phyloP scores from a whole-genome alignment of 768 basidiomycete genomes.

The Tephrocybe sp. region DNA sequence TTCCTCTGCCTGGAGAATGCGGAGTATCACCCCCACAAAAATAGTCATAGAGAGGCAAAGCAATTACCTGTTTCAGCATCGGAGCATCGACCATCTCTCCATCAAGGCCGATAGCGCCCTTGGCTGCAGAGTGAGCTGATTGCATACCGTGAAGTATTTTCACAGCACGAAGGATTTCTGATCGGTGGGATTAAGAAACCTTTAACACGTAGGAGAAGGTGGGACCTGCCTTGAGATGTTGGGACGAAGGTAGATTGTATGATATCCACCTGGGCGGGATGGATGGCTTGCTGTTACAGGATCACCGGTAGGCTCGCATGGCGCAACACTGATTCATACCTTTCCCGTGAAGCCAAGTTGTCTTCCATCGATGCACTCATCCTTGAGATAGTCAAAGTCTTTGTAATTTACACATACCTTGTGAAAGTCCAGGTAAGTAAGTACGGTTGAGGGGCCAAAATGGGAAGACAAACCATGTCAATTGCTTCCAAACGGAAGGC shows the following conservation, averaged over 20 bases:
- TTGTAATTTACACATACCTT: slow-evolving; percentile 91
- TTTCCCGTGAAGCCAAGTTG: slow-evolving; percentile 91
- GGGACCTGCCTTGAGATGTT: slow-evolving; percentile 55
- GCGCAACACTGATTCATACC: slow-evolving; percentile 37
- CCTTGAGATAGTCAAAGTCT: slow-evolving; percentile 59
- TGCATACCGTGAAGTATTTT: slow-evolving; percentile 71
- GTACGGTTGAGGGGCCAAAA: not conserved
- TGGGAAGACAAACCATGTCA: slow-evolving; percentile 66
- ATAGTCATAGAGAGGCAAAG: not conserved
- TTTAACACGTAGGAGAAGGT: not conserved
- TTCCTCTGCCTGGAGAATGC: slow-evolving; percentile 38
- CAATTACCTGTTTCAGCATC: slow-evolving; percentile 75
- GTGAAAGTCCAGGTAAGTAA: not conserved
- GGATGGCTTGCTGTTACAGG: slow-evolving; percentile 96
- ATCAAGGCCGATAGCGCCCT: slow-evolving; percentile 77
- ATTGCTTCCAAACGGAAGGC: slow-evolving; percentile 84
- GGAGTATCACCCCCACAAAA: not conserved
- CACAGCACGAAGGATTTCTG: slow-evolving; percentile 74
- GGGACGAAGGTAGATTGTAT: slow-evolving; percentile 84
- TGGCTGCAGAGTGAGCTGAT: slow-evolving; percentile 46
- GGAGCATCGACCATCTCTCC: slow-evolving; percentile 91
- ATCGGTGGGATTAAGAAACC: not conserved
- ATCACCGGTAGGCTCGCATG: too few relatives aligned
- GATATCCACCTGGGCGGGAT: slow-evolving; percentile 77
- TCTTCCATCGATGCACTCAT: slow-evolving; percentile 80